Base-by-base conservation (phyloP, 495 filamentous ascomycete genomes). In the Penicillium desertorum region DNA sequence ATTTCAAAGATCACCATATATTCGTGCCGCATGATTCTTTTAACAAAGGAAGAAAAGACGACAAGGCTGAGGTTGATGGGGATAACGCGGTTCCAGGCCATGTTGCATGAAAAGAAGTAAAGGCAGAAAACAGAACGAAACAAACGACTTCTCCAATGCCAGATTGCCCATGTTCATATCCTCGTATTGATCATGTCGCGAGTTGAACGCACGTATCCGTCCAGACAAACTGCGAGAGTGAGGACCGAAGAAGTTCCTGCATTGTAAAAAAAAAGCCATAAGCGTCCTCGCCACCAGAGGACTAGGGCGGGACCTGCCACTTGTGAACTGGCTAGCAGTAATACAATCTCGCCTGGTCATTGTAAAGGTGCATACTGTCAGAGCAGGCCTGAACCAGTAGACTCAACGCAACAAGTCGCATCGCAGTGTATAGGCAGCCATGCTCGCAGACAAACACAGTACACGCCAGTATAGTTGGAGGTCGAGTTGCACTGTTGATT, bases 161-260 rank as follows among this genome's bases (percentile, higher is more conserved):
- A 54, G 17, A 45, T 25, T 25, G 42, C 20, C 48, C 39, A 30
- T 32, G 30, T n/a, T 37, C 50, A 41, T 32, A 25, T 55, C 45
- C 34, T 25, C 45, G 27, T 34, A 43, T 27, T 29, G 12, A 44
- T 54, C 54, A 54, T 56, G 56, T 36, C 30, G 50, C 52, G 63
- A 63, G 63, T 66, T 63, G 66, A 68, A 66, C 66, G 63, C 56
- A 53, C 57, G 58, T 51, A 37, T 16, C 37, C 23, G 42, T 51
- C 43, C 17, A 50, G 29, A 32, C 32, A 50, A 51, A 57, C 2
- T 32, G 39, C 42, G 27, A 44, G 20, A 55, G 34, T 14, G n/a
- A 45, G 51, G n/a, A 45, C 22, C 14, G 16, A 16, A 29, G 42
- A 45, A 37, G 20, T 39, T 39, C 45, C 44, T 46, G 12, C 30